Conservation (phyloP, 2,329 filamentous ascomycete species). For the Cercospora zeina region DNA sequence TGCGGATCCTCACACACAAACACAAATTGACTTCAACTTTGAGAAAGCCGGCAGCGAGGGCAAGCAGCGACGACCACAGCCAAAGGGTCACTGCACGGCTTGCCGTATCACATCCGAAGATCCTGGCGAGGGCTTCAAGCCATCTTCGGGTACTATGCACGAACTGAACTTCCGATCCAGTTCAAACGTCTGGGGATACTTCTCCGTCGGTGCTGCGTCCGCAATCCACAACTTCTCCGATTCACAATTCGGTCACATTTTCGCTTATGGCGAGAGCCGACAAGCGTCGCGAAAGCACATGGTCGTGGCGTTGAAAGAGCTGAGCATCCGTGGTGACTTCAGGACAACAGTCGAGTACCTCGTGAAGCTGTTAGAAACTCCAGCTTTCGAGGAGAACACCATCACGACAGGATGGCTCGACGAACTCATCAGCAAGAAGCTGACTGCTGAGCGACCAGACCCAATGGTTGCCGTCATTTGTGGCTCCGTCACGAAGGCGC, state of each 20-base stretch:
- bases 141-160: conserved; percentile 97
- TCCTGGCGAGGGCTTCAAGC: conserved; percentile 98
- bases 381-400: conserved; percentile 97
- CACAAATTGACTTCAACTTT: conserved; percentile 96
- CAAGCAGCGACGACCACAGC: conserved; percentile 83
- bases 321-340: conserved; percentile 99
- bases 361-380: conserved; percentile 97
- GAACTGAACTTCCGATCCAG: conserved; percentile 98
- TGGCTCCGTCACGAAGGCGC: conserved; percentile 91
- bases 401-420: conserved; percentile 99
- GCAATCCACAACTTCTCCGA: conserved; percentile 99
- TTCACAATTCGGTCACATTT: conserved; percentile 98
- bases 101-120: conserved; percentile 99
- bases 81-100: conserved; percentile 95
- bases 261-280: conserved; percentile 97
- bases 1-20: conserved; percentile 81
- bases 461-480: conserved; percentile 91
- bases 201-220: conserved; percentile 94
- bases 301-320: conserved; percentile 96
- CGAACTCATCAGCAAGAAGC: conserved; percentile 95
- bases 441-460: conserved; percentile 94
- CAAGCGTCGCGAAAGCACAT: conserved; percentile 97
- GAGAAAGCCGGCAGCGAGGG: conserved; percentile 78
- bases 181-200: conserved; percentile 99
- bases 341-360: conserved; percentile 97